Evolutionary conservation across 768 basidiomycete genomes (phyloP), one percentile per base, ranked within the genome.

Genomic region (Mycena indigotica): DNA sequence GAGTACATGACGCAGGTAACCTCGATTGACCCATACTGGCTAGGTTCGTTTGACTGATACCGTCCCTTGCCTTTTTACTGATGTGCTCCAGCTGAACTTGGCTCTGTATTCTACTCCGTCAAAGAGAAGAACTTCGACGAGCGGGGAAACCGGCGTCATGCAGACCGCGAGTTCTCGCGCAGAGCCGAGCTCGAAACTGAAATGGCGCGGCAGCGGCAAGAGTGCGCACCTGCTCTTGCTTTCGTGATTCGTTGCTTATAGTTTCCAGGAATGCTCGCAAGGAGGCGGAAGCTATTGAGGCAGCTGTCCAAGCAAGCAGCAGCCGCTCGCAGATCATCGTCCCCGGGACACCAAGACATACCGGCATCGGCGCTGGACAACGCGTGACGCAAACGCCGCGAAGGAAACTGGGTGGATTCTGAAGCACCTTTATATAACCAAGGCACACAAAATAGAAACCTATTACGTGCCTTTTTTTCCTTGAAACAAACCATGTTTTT

Each of bases 1-100:
- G 89, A 93, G 73, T 99, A 99, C 75, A 97, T 98, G 95, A 96
- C 95, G 17, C 94, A 95, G 71, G 97, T 99, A n/a, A 98, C 97
- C 2, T 87, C 96, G 0, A 91, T 98, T 60, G 95, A 98, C 69
- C 88, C 97, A 3, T 95, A 95, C 73, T 99, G 97, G 97, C 83
- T 98, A 30, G 95, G 94, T 92, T 73, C 69, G 80, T 70, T 53
- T 2, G n/a, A n/a, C 35, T 30, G 24, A 15, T 23, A 49, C 5
- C 32, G 5, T 44, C 26, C 26, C 24, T 40, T 26, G 6, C 32
- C 28, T 28, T 53, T 24, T 10, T 28, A 39, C 3, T 45, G 19
- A 29, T 23, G 52, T 23, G 4, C 40, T 59, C 21, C 65, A 94
- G 95, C 95, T 65, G 94, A 97, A 61, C 83, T 97, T 38, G 95